A percentile compares a stretch with the other conserved stretches of the same genome.
Conservation (phyloP, 176 grass and related monocot species). For the Saccharum officinarum region DNA sequence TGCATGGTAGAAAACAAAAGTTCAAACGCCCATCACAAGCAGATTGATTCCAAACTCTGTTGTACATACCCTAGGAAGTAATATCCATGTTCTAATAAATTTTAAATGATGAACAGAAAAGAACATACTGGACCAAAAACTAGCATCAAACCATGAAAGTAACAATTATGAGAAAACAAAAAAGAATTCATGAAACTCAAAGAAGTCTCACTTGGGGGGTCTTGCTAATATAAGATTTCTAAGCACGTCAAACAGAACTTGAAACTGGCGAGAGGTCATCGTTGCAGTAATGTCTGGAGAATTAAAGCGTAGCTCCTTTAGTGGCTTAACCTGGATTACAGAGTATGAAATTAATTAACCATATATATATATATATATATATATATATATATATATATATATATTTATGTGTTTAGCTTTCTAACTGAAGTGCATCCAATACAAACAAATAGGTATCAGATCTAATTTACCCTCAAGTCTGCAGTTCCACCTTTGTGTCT, state of each 20-base stretch:
- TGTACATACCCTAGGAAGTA: not conserved
- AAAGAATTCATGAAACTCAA: slow-evolving; percentile 19
- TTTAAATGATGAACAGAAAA: not conserved
- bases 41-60: not conserved
- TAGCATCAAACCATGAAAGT: not conserved
- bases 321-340: slow-evolving; percentile 76
- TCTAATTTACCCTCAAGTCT: slow-evolving; percentile 79
- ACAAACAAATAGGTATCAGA: not conserved
- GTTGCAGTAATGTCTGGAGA: slow-evolving; percentile 95
- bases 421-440: slow-evolving; percentile 17
- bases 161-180: slow-evolving; percentile 6
- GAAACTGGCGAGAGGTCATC: slow-evolving; percentile 99
- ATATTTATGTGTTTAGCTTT: slow-evolving; percentile 24
- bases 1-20: not conserved
- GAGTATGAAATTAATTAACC: slow-evolving; percentile 24
- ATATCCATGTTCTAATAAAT: not conserved
- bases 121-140: not conserved
- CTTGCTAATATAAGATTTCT: slow-evolving; percentile 92
- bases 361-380: not conserved
- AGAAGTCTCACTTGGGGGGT: slow-evolving; percentile 82
- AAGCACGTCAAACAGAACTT: slow-evolving; percentile 97
- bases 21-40: not conserved
- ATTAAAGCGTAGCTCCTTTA: slow-evolving; percentile 93
- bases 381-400: too few species aligned
- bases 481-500: slow-evolving; percentile 96